phyloP scores from a whole-genome alignment of 164 flowering plant species.

The Euptelea pleiosperma region DNA sequence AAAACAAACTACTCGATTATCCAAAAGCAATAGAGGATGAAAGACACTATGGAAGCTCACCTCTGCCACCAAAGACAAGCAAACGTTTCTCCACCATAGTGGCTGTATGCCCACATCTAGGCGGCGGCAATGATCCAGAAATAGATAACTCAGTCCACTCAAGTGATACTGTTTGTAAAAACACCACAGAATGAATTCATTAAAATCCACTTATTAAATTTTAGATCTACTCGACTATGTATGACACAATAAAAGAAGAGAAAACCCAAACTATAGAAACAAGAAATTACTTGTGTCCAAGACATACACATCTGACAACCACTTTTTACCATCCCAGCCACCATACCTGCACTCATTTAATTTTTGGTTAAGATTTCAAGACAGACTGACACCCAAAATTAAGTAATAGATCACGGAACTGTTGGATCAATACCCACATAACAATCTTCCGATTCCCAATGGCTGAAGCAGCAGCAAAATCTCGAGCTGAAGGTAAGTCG shows the following conservation, averaged over 20 bases:
- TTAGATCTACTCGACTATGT: background rate
- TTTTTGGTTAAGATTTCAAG: slow-evolving; percentile 7
- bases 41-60: slow-evolving; percentile 29
- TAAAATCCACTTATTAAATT: background rate
- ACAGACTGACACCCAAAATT: background rate
- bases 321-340: slow-evolving; percentile 98
- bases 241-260: background rate
- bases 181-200: slow-evolving; percentile 10
- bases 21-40: slow-evolving; percentile 2
- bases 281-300: slow-evolving; percentile 85
- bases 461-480: slow-evolving; percentile 90
- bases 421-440: slow-evolving; percentile 46
- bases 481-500: slow-evolving; percentile 90
- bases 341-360: slow-evolving; percentile 66
- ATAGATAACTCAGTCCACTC: slow-evolving; percentile 90
- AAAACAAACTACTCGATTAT: background rate
- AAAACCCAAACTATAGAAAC: slow-evolving; percentile 6
- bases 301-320: slow-evolving; percentile 94
- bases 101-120: slow-evolving; percentile 97
- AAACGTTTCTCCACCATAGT: slow-evolving; percentile 95
- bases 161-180: slow-evolving; percentile 65
- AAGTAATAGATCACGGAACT: slow-evolving; percentile 3
- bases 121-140: slow-evolving; percentile 79
- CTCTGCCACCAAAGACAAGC: slow-evolving; percentile 97
- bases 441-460: slow-evolving; percentile 90